phyloP scores from a whole-genome alignment of 1,284 basidiomycete genomes.

The Tilletia walkeri region DNA sequence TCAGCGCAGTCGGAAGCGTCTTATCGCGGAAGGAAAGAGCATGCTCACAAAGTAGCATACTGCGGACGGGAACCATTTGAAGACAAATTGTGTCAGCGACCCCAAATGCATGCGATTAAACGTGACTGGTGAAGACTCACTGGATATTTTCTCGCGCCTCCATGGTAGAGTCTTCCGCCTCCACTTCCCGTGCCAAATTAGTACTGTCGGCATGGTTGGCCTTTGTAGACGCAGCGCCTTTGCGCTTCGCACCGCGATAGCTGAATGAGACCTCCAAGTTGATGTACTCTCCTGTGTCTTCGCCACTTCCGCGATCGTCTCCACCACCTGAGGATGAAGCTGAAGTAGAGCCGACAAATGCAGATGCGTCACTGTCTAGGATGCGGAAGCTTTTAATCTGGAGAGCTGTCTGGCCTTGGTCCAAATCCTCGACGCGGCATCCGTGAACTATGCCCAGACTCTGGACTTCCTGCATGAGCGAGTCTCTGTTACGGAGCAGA shows the following conservation, averaged over 20 bases:
- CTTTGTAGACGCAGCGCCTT: slow-evolving; percentile 26
- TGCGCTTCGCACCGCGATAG: slow-evolving; percentile 36
- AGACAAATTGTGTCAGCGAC: background rate
- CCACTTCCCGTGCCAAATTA: background rate
- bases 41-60: slow-evolving; percentile 15
- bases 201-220: background rate
- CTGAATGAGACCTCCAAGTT: slow-evolving; percentile 46
- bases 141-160: slow-evolving; percentile 16
- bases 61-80: background rate
- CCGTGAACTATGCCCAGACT: slow-evolving; percentile 38
- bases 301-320: slow-evolving; percentile 22
- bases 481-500: slow-evolving; percentile 23
- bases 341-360: background rate
- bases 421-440: slow-evolving; percentile 48
- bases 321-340: slow-evolving; percentile 16
- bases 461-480: slow-evolving; percentile 50
- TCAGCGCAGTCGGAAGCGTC: background rate
- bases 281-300: slow-evolving; percentile 44
- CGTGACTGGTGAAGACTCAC: background rate
- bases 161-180: background rate
- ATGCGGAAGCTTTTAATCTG: slow-evolving; percentile 40
- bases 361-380: slow-evolving; percentile 27
- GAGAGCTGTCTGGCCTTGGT: slow-evolving; percentile 45
- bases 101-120: too few relatives aligned
- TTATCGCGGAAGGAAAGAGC: too few relatives aligned